Evolutionary conservation across 148 eudicot species (phyloP).

Genomic region (Fagopyrum homotropicum): DNA sequence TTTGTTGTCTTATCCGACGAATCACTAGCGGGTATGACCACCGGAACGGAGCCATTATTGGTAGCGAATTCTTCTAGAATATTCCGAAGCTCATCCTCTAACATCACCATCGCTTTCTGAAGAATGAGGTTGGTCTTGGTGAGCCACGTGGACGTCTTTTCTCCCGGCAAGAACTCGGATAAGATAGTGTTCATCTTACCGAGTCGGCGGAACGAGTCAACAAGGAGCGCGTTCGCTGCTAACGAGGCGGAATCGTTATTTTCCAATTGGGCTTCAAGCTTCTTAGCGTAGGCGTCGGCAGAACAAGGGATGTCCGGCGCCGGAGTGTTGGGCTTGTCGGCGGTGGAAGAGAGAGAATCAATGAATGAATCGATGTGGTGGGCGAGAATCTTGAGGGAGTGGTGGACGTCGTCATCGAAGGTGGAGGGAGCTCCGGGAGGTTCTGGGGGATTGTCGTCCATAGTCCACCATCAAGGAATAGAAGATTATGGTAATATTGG

Average conservation of each 20-base stretch:
- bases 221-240: background rate
- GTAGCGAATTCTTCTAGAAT: constrained; percentile 23
- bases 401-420: background rate
- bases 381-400: background rate
- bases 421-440: background rate
- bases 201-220: background rate
- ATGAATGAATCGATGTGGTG: constrained; percentile 6
- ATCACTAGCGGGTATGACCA: background rate
- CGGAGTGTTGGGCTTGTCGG: background rate
- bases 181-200: background rate
- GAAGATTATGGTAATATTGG: background rate
- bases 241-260: background rate
- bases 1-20: background rate
- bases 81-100: constrained; percentile 38
- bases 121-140: constrained; percentile 16
- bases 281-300: background rate
- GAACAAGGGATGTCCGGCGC: background rate
- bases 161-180: background rate
- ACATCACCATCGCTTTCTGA: constrained; percentile 28
- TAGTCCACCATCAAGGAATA: constrained; percentile 4
- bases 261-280: background rate
- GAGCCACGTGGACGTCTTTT: background rate
- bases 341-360: background rate
- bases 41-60: background rate
- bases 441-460: background rate